Evolutionary conservation across 768 basidiomycete genomes (phyloP).

Genomic region (Gloeostereum incarnatum): DNA sequence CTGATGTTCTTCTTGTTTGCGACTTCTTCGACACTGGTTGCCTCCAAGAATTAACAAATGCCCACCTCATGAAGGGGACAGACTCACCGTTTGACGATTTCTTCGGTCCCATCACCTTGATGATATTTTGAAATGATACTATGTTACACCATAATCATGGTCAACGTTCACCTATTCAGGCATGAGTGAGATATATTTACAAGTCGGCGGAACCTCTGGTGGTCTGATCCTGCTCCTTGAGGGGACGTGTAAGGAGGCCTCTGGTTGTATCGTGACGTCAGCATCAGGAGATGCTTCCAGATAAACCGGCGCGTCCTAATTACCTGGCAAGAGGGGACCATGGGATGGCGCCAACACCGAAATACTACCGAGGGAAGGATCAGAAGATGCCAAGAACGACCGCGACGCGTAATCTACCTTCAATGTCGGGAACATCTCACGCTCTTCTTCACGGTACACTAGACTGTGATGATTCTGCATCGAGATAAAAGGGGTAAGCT

Average conservation of each 20-base stretch:
- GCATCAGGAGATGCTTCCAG: no score
- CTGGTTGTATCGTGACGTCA: no score
- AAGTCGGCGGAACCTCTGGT: constrained; percentile 14
- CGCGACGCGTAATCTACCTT: constrained; percentile 11
- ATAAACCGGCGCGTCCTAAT: no score
- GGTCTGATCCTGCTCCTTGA: no score
- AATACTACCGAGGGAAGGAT: constrained; percentile 15
- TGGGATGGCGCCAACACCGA: constrained; percentile 35
- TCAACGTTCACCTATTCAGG: not conserved
- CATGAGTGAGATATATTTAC: constrained; percentile 6
- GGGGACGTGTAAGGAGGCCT: constrained; percentile 2
- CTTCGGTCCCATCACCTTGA: constrained; percentile 8
- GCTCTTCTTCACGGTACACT: constrained; percentile 53
- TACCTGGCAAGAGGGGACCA: constrained; percentile 22
- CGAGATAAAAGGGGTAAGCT: constrained; percentile 46
- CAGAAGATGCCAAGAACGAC: not conserved
- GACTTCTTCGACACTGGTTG: constrained; percentile 30
- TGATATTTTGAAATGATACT: constrained; percentile 8
- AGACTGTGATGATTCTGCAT: constrained; percentile 58
- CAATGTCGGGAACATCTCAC: constrained; percentile 41
- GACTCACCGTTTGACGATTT: constrained; percentile 14
- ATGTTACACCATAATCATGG: not conserved
- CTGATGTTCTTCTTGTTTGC: constrained; percentile 30
- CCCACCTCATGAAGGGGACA: not conserved
- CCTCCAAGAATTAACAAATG: not conserved